A percentile compares a stretch with the other conserved stretches of the same genome.
phyloP scores from a whole-genome alignment of 257 asterid species.

The Plantago ovata region DNA sequence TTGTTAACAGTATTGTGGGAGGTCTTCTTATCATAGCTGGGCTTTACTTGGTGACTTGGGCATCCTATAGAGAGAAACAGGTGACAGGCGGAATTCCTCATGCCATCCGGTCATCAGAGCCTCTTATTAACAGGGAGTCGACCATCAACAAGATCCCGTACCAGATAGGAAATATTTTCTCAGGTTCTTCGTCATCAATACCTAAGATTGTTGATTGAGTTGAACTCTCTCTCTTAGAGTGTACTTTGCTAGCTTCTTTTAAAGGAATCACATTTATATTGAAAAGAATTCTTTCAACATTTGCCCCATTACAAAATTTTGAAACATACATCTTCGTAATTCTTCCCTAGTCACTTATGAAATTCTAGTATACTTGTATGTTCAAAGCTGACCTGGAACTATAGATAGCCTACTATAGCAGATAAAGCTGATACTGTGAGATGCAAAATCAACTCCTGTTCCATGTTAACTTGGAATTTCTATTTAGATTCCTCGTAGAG shows the following conservation, averaged over 20 bases:
- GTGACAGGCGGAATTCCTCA: slow-evolving; percentile 30
- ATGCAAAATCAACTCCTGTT: too few relatives aligned
- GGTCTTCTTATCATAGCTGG: slow-evolving; percentile 80
- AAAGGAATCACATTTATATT: slow-evolving; percentile 10
- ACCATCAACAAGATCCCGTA: slow-evolving; percentile 46
- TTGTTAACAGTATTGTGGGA: slow-evolving; percentile 66
- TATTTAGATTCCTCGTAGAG: too few relatives aligned
- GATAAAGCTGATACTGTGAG: too few relatives aligned
- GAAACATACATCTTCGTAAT: too few relatives aligned
- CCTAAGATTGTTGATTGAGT: slow-evolving; percentile 52
- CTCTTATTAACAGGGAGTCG: slow-evolving; percentile 38
- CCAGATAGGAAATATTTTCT: slow-evolving; percentile 51
- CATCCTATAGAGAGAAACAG: slow-evolving; percentile 58
- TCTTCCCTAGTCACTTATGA: too few relatives aligned
- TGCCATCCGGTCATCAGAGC: slow-evolving; percentile 41
- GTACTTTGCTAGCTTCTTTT: slow-evolving; percentile 9
- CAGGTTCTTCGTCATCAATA: slow-evolving; percentile 50
- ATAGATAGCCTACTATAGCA: too few relatives aligned
- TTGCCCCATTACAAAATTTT: too few relatives aligned
- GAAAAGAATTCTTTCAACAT: neutral
- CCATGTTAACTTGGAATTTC: too few relatives aligned
- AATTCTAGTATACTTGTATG: too few relatives aligned
- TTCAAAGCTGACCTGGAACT: too few relatives aligned
- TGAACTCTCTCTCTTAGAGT: slow-evolving; percentile 10
- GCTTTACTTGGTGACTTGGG: slow-evolving; percentile 95